phyloP scores from a whole-genome alignment of 495 filamentous ascomycete species.

The Penicillium salamii region DNA sequence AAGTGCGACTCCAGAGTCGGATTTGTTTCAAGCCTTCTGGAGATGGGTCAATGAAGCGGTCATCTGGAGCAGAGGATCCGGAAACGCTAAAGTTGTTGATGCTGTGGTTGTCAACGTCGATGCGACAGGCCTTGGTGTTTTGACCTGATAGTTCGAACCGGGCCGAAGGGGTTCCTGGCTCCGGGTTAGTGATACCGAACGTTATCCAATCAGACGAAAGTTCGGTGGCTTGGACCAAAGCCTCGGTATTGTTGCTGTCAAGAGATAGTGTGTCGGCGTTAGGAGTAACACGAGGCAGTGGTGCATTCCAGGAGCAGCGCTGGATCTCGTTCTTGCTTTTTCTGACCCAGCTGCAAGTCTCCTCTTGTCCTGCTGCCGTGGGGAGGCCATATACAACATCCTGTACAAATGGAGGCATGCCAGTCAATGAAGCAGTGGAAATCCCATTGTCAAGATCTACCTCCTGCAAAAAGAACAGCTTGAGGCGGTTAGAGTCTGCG shows the following conservation, averaged over 20 bases:
- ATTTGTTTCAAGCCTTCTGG: slow-evolving; percentile 53
- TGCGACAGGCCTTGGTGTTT: slow-evolving; percentile 66
- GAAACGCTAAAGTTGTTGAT: slow-evolving; percentile 60
- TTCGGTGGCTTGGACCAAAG: slow-evolving; percentile 10
- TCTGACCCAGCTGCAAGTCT: slow-evolving; percentile 46
- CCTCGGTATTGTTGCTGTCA: neutral
- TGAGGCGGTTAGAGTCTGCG: slow-evolving; percentile 71
- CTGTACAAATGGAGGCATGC: slow-evolving; percentile 68
- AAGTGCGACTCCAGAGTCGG: slow-evolving; percentile 70
- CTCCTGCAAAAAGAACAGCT: slow-evolving; percentile 81
- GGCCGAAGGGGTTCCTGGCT: slow-evolving; percentile 34
- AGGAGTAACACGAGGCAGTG: slow-evolving; percentile 53
- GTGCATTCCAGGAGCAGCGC: slow-evolving; percentile 71
- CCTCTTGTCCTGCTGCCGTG: slow-evolving; percentile 58
- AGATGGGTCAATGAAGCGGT: slow-evolving; percentile 57
- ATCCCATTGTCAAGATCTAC: slow-evolving; percentile 72
- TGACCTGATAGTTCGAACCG: slow-evolving; percentile 57
- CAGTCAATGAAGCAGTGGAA: slow-evolving; percentile 67
- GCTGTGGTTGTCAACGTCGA: slow-evolving; percentile 39
- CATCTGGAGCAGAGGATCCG: slow-evolving; percentile 45
- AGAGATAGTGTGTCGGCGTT: slow-evolving; percentile 24
- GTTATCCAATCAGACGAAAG: slow-evolving; percentile 57
- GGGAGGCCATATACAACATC: slow-evolving; percentile 66
- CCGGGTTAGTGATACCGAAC: slow-evolving; percentile 54
- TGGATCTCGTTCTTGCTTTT: slow-evolving; percentile 6